These are phyloP conservation scores for Populus hybrid DNA, from an alignment of 441 rosid species.

Conservation along the genomic window DNA sequence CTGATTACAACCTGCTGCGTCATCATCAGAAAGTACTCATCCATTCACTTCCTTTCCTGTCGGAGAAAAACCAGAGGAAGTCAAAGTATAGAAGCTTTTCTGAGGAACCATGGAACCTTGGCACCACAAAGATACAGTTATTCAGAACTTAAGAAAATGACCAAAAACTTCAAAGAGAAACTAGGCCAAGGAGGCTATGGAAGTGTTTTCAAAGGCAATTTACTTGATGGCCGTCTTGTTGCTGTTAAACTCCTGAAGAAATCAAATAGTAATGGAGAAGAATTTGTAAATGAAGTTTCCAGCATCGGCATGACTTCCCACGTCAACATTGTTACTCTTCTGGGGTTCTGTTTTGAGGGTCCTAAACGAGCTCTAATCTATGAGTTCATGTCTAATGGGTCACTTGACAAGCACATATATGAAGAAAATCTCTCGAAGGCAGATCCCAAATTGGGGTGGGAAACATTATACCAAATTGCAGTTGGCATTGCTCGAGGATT, in stretches of 20 bases:
- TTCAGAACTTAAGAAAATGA: neutral
- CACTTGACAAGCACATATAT: slow-evolving; percentile 21
- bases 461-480: neutral
- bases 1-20: neutral
- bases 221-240: neutral
- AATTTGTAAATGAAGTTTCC: neutral
- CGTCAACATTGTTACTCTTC: neutral
- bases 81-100: neutral
- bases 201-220: neutral
- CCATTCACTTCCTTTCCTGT: neutral
- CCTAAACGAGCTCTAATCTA: slow-evolving; percentile 14
- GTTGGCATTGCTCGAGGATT: slow-evolving; percentile 25
- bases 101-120: neutral
- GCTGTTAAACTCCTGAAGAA: neutral
- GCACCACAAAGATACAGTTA: neutral
- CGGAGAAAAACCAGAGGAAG: neutral
- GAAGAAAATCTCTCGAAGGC: neutral
- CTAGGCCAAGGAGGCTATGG: slow-evolving; percentile 9
- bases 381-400: slow-evolving; percentile 22
- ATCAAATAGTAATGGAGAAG: neutral
- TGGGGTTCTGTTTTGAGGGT: neutral
- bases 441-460: slow-evolving; percentile 6
- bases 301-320: neutral
- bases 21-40: neutral
- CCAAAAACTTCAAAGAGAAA: neutral